phyloP scores from a whole-genome alignment of 169 alveolate species.

The Plasmodium gallinaceum region DNA sequence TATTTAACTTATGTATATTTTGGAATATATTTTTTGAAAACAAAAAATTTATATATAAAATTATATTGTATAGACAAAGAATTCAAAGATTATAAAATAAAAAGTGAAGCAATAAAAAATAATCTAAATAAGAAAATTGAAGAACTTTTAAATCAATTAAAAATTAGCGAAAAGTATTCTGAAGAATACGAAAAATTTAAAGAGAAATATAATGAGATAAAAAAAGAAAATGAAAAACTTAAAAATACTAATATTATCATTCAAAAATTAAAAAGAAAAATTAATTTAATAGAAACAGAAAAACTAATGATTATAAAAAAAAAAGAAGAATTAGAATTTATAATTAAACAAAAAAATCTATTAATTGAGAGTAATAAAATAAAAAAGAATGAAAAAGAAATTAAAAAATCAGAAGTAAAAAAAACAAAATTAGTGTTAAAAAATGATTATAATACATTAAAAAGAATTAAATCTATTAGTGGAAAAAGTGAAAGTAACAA shows the following conservation, averaged over 20 bases:
- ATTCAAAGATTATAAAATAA: slow-evolving; percentile 14
- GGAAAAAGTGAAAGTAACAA: neutral
- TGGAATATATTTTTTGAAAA: slow-evolving; percentile 36
- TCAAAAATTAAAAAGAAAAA: slow-evolving; percentile 39
- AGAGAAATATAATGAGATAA: neutral
- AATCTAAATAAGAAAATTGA: slow-evolving; percentile 23
- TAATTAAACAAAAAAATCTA: slow-evolving; percentile 21
- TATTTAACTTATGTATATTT: slow-evolving; percentile 19
- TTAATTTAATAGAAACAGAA: slow-evolving; percentile 18
- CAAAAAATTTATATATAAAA: slow-evolving; percentile 1
- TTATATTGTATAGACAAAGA: slow-evolving; percentile 11
- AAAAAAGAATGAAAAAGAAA: slow-evolving; percentile 3
- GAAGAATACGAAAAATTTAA: slow-evolving; percentile 22
- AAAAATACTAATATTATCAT: slow-evolving; percentile 15
- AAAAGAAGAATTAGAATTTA: slow-evolving; percentile 36
- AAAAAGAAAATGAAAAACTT: slow-evolving; percentile 44
- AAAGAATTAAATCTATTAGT: neutral
- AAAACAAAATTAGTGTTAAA: slow-evolving; percentile 25
- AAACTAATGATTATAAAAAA: slow-evolving; percentile 11
- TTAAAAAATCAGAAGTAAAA: neutral
- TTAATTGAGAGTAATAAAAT: neutral
- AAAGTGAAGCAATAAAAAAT: slow-evolving; percentile 6
- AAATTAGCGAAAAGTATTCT: slow-evolving; percentile 18
- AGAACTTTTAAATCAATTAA: slow-evolving; percentile 2
- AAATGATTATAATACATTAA: neutral